A percentile compares a stretch with the other conserved stretches of the same genome.
These are phyloP conservation scores for Lomentospora prolificans DNA, from an alignment of 2,329 filamentous ascomycete species.

Conservation along the genomic window DNA sequence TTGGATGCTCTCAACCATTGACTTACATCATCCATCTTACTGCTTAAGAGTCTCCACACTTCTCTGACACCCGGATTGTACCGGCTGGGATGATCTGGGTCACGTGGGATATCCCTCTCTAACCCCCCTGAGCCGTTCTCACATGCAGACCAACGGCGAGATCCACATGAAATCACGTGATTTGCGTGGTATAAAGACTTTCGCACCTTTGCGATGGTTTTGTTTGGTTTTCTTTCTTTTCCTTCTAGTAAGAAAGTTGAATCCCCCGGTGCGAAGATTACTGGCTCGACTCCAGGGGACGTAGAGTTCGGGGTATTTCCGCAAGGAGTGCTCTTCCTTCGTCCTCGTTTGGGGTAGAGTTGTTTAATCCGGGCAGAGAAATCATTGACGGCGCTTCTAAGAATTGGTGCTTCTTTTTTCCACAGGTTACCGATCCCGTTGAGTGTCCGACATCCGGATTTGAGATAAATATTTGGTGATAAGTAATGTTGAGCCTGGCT, in stretches of 20 bases:
- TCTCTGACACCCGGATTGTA: neutral
- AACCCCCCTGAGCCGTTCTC: too few relatives aligned
- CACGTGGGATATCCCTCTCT: too few relatives aligned
- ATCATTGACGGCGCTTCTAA: conserved; percentile 47
- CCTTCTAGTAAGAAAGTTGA: conserved; percentile 41
- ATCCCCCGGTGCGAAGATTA: conserved; percentile 44
- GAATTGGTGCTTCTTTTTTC: conserved; percentile 48
- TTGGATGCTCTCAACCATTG: neutral
- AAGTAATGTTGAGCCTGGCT: too few relatives aligned
- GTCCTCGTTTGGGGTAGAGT: conserved; percentile 36
- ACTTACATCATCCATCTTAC: conserved; percentile 1
- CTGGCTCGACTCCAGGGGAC: conserved; percentile 32
- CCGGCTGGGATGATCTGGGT: neutral
- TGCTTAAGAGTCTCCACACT: too few relatives aligned
- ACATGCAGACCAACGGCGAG: too few relatives aligned
- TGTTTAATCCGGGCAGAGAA: conserved; percentile 50
- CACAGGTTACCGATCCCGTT: conserved; percentile 48
- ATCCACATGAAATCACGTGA: conserved; percentile 6
- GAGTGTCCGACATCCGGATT: conserved; percentile 45
- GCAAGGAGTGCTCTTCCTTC: conserved; percentile 11
- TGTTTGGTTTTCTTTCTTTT: conserved; percentile 23
- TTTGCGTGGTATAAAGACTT: conserved; percentile 2
- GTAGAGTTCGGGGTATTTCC: neutral
- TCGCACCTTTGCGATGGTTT: conserved; percentile 3
- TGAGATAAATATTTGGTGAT: neutral